phyloP scores from a whole-genome alignment of 148 eudicot species.

The Rheum nobile region DNA sequence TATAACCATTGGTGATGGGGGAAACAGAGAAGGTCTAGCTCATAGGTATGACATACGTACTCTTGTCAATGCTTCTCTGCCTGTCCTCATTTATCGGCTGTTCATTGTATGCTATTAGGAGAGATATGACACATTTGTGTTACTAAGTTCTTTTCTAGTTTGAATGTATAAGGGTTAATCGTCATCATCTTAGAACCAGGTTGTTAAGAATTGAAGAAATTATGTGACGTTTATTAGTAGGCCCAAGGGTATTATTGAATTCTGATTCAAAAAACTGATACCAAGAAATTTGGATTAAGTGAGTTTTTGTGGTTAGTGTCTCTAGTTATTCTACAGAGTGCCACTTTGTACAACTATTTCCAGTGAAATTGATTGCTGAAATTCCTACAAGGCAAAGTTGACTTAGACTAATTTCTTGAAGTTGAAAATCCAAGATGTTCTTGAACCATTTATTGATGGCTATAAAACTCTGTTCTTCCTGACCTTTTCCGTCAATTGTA shows the following conservation, averaged over 20 bases:
- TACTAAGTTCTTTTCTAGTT: too few relatives aligned
- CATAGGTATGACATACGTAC: conserved; percentile 29
- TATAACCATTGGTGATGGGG: conserved; percentile 96
- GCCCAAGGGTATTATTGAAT: too few relatives aligned
- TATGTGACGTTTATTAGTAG: too few relatives aligned
- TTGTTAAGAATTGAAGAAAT: too few relatives aligned
- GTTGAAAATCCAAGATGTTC: not conserved
- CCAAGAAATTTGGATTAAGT: not conserved
- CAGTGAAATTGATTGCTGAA: not conserved
- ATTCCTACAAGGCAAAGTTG: not conserved
- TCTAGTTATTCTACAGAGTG: too few relatives aligned
- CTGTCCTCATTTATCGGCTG: not conserved
- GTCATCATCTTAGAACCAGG: too few relatives aligned
- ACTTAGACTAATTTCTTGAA: not conserved
- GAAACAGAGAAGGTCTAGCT: conserved; percentile 91
- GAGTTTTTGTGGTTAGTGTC: too few relatives aligned
- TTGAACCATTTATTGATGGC: too few relatives aligned
- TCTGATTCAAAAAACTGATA: too few relatives aligned
- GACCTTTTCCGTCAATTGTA: conserved; percentile 11
- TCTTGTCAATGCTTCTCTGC: not conserved
- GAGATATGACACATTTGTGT: too few relatives aligned
- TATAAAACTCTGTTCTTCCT: too few relatives aligned
- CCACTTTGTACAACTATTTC: too few relatives aligned
- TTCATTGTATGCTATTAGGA: not conserved
- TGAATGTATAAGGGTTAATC: not conserved